Evolutionary conservation across 129 eudicot species (phyloP).

Genomic region (Saposhnikovia divaricata): DNA sequence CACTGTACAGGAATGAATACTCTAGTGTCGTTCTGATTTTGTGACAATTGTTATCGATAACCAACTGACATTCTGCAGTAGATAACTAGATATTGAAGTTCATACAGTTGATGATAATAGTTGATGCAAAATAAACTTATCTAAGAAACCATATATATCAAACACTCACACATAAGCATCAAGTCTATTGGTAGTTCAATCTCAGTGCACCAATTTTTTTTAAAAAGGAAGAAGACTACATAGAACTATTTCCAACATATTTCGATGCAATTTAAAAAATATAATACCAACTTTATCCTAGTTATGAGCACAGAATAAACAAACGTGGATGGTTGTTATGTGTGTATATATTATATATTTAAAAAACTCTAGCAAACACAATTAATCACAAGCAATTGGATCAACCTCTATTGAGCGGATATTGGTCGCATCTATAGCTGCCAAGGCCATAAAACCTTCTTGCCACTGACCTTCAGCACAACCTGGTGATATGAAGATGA

Average conservation of each 20-base stretch:
- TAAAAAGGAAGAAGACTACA: neutral
- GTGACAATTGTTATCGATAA: neutral
- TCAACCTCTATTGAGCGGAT: conserved; percentile 87
- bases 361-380: neutral
- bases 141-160: no score
- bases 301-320: conserved; percentile 29
- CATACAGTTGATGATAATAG: neutral
- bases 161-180: neutral
- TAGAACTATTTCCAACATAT: neutral
- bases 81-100: neutral
- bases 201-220: neutral
- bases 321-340: neutral
- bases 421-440: conserved; percentile 94
- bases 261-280: neutral
- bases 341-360: neutral
- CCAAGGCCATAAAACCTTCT: conserved; percentile 94
- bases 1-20: neutral
- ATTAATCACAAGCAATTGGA: neutral
- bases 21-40: neutral
- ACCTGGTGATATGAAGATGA: conserved; percentile 40
- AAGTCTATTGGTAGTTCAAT: neutral
- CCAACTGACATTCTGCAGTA: neutral
- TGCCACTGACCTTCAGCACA: conserved; percentile 89
- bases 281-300: neutral
- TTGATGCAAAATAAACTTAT: neutral